Evolutionary conservation across 495 filamentous ascomycete genomes (phyloP), one percentile per base, ranked within the genome.

Genomic region (Hypoxylon lienhwacheense): DNA sequence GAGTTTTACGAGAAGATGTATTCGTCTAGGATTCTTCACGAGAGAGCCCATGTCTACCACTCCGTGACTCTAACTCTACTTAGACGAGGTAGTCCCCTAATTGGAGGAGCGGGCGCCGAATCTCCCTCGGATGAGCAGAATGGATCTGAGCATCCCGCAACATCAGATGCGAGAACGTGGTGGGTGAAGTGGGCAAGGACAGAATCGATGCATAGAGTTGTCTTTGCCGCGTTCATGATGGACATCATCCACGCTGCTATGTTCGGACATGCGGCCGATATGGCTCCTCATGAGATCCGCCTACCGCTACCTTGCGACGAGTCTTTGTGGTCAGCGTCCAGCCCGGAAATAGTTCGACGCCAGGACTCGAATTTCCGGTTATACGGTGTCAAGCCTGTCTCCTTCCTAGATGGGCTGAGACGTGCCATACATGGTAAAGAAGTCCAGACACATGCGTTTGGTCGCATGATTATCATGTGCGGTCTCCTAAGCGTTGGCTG

Each of bases 1-100:
- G 93, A 98, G 62, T 82, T 96, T 2, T 96, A 92, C 65, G 93
- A 98, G 71, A 98, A 98, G 78, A 88, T 93, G 81, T 96, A 90
- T 66, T 90, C 89, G 5, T 95, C 90, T 1, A 78, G 91, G 22
- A 81, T 82, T 7, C 77, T 97, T 16, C 93, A 98, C 68, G 93
- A 98, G 70, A 84, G 93, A 51, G 91, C 90, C 0, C 93, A 97
- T 58, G 96, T 97, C 29, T 93, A 97, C 57, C 93, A 98, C 63
- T 89, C 88, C n/a, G 92, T 91, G 2, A 95, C 92, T 0, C 76
- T 98, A 22, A 96, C 90, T 1, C 75, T 97, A 19, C 92, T 98
- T 81, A 85, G 93, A 16, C 81, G 93, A 43, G 93, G 93, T 4
- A 93, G 87, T 67, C 96, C 92, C 10, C 74, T 98, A 10, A 93